A percentile compares a stretch with the other conserved stretches of the same genome.
These are phyloP conservation scores for Beauveria rudraprayagi DNA, from an alignment of 2,329 filamentous ascomycete genomes.

Conservation along the genomic window DNA sequence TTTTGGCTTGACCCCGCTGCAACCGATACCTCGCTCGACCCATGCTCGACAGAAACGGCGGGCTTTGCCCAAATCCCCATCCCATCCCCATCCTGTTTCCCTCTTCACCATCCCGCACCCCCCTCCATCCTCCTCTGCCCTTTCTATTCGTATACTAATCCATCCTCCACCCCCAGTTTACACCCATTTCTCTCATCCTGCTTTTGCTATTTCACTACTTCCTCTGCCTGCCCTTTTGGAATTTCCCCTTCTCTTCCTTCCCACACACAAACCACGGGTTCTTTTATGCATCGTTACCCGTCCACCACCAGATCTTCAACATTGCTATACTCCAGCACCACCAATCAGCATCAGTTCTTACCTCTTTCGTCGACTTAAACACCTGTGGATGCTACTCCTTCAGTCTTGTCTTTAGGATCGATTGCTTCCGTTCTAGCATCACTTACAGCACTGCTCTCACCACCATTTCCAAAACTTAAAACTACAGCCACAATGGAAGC, in stretches of 20 bases:
- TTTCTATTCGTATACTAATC: conserved; percentile 5
- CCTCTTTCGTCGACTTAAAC: neutral
- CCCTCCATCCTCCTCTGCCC: conserved; percentile 1
- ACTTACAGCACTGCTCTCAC: conserved; percentile 1
- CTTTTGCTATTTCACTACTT: conserved; percentile 6
- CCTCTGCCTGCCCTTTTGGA: neutral
- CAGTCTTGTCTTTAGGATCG: neutral
- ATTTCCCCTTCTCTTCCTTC: conserved; percentile 1
- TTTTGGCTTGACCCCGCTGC: neutral
- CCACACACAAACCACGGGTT: neutral
- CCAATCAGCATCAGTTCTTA: neutral
- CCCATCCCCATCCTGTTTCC: conserved; percentile 14
- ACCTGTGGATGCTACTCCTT: neutral
- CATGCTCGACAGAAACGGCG: conserved; percentile 7
- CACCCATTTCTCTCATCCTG: neutral
- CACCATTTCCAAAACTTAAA: neutral
- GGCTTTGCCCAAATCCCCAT: conserved; percentile 8
- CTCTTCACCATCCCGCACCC: conserved; percentile 9
- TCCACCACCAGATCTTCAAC: neutral
- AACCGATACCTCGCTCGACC: neutral
- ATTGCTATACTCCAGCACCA: neutral
- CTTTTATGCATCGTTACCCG: neutral
- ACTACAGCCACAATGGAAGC: conserved; percentile 37
- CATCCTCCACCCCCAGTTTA: conserved; percentile 5
- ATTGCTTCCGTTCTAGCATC: neutral